A percentile compares a stretch with the other conserved stretches of the same genome.
phyloP scores from a whole-genome alignment of 441 rosid species.

The Populus hybrid region DNA sequence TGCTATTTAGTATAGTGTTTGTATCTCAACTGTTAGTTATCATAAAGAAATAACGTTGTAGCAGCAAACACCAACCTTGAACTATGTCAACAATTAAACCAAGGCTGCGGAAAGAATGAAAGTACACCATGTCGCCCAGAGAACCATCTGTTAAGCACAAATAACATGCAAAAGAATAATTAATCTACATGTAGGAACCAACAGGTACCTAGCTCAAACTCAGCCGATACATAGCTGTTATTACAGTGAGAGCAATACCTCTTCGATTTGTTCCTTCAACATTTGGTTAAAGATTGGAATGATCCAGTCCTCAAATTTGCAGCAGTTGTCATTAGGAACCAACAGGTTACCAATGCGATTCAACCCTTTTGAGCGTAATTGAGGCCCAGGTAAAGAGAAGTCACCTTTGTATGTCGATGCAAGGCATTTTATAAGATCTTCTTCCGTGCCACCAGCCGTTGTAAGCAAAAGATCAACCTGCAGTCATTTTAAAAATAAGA shows the following conservation, averaged over 20 bases:
- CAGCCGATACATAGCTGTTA: neutral
- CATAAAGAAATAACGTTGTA: neutral
- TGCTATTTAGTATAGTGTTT: neutral
- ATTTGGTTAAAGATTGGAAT: constrained; percentile 83
- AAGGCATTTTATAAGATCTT: constrained; percentile 90
- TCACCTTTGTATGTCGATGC: constrained; percentile 89
- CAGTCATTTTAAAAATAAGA: constrained; percentile 10
- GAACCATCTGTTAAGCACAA: constrained; percentile 76
- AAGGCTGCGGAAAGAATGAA: constrained; percentile 69
- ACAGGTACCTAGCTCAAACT: too few relatives aligned
- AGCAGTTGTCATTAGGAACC: constrained; percentile 89
- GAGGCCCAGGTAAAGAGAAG: constrained; percentile 73
- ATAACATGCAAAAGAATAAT: neutral
- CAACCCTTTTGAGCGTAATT: constrained; percentile 71
- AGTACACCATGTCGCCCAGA: constrained; percentile 88
- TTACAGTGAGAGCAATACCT: constrained; percentile 39
- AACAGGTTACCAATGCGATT: constrained; percentile 87
- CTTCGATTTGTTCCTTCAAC: constrained; percentile 83
- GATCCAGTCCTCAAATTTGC: constrained; percentile 97
- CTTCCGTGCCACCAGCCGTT: constrained; percentile 93
- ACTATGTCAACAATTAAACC: constrained; percentile 61
- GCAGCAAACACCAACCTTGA: constrained; percentile 50
- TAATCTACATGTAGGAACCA: neutral
- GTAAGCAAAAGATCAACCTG: constrained; percentile 93
- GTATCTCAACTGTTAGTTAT: neutral